phyloP scores from a whole-genome alignment of 1,284 basidiomycete genomes.

The Heterobasidion annosum region DNA sequence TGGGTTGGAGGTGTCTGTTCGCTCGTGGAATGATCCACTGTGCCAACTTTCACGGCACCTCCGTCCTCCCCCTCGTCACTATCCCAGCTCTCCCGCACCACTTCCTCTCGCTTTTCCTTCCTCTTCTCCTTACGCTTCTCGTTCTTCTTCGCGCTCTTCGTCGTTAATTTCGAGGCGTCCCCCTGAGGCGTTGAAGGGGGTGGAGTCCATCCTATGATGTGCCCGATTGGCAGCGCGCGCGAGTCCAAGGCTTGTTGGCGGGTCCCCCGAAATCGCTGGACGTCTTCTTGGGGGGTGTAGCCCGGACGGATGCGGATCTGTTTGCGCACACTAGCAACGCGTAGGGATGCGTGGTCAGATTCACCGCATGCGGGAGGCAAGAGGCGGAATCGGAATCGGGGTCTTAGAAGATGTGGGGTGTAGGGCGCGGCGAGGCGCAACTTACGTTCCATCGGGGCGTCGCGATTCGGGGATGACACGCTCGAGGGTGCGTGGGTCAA shows the following conservation, averaged over 20 bases:
- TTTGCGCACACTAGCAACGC: conserved; percentile 64
- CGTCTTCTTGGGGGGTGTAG: conserved; percentile 92
- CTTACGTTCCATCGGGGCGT: conserved; percentile 85
- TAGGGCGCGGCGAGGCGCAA: conserved; percentile 12
- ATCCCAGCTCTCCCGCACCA: conserved; percentile 67
- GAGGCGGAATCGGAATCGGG: neutral
- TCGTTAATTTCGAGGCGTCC: conserved; percentile 15
- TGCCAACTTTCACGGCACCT: neutral
- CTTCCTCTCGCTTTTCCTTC: conserved; percentile 39
- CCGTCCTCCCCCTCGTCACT: conserved; percentile 51
- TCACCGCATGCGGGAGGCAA: neutral
- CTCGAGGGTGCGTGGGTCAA: conserved; percentile 77
- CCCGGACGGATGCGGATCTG: conserved; percentile 88
- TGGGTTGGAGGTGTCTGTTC: conserved; percentile 6
- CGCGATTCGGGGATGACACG: conserved; percentile 82
- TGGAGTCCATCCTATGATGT: conserved; percentile 73
- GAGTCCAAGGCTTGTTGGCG: conserved; percentile 66
- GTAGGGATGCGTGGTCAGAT: neutral
- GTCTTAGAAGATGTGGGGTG: conserved; percentile 8
- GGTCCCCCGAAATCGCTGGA: conserved; percentile 73
- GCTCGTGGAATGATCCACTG: neutral
- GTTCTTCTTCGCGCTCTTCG: conserved; percentile 71
- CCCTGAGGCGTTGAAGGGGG: conserved; percentile 21
- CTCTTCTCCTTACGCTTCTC: conserved; percentile 66
- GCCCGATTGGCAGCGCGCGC: conserved; percentile 57